phyloP scores from a whole-genome alignment of 2,329 filamentous ascomycete genomes.

The Colletotrichum scovillei region DNA sequence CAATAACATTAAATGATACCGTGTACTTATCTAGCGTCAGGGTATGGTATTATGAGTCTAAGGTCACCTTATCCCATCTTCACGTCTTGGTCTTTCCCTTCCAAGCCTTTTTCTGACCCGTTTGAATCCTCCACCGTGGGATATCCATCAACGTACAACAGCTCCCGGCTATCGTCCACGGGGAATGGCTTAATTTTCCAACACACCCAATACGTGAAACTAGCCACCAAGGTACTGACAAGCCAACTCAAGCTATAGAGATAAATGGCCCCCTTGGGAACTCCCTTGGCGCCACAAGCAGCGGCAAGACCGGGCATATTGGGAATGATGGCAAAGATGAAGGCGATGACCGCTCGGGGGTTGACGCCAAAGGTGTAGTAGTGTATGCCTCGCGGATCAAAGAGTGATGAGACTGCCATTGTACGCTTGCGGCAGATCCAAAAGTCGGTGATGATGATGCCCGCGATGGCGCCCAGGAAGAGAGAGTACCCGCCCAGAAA shows the following conservation, averaged over 20 bases:
- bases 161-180: background rate
- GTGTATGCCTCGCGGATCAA: slow-evolving; percentile 56
- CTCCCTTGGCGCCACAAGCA: slow-evolving; percentile 37
- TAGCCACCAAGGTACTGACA: slow-evolving; percentile 33
- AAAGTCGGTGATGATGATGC: slow-evolving; percentile 50
- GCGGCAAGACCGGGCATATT: slow-evolving; percentile 39
- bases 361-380: slow-evolving; percentile 45
- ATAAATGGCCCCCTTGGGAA: slow-evolving; percentile 31
- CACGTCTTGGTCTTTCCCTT: background rate
- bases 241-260: slow-evolving; percentile 41
- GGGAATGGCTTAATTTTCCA: slow-evolving; percentile 20
- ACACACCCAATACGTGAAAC: slow-evolving; percentile 29
- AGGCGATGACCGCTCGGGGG: slow-evolving; percentile 45
- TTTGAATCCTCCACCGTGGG: background rate
- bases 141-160: slow-evolving; percentile 4
- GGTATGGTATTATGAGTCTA: background rate
- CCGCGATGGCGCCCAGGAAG: slow-evolving; percentile 51
- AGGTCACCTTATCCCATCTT: background rate
- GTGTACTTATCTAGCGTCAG: no score
- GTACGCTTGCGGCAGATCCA: slow-evolving; percentile 50
- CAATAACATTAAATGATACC: background rate
- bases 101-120: background rate
- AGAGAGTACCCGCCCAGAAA: slow-evolving; percentile 50
- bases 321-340: slow-evolving; percentile 44
- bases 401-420: slow-evolving; percentile 50